Evolutionary conservation across 2,329 filamentous ascomycete genomes (phyloP), one percentile per base, ranked within the genome.

Genomic region (Stachybotrys chartarum): DNA sequence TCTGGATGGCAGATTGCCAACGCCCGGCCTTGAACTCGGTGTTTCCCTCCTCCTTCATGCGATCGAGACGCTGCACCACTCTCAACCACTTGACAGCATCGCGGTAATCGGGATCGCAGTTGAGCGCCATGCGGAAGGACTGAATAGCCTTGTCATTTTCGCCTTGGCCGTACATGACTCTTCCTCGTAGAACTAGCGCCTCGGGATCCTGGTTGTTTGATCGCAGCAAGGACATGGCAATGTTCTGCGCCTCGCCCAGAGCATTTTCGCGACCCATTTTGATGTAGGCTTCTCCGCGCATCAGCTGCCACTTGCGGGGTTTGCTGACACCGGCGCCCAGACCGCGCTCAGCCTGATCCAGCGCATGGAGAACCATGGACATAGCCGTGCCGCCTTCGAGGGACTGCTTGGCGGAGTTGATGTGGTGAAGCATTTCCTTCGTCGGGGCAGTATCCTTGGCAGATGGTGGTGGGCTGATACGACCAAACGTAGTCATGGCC

Each of bases 61-160:
- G 84, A 65, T 96, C 89, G 24, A 99, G 82, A 74, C 92, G 96
- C 75, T 96, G 91, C 49, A 97, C 91, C 68, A 89, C 88, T 58
- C 90, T 84, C 57, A 97, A 78, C 76, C 90, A 93, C 75, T 91
- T 95, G 64, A 96, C 83, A 7, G 92, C 93, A 60, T 90, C 87
- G 64, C 85, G 87, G 76, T 89, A 94, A 71, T 99, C 94, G 8
- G 94, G 94, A 64, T 97, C 94, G 70, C 92, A 91, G 69, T 81
- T 88, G 55, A 96, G 76, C 18, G 93, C 94, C 75, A 94, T 90
- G 61, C 91, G 85, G 76, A 97, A 94, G 70, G 95, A 90, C 68
- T 93, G 89, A 48, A 96, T 82, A 1, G 94, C 93, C 78, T 97
- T 96, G 3, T 95, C 90, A 66, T 96, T 96, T 63, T 99, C 94